Evolutionary conservation across 371 early-diverging fungal species (phyloP), one percentile per base, ranked within the genome.

Genomic region (Saksenaea vasiformis): DNA sequence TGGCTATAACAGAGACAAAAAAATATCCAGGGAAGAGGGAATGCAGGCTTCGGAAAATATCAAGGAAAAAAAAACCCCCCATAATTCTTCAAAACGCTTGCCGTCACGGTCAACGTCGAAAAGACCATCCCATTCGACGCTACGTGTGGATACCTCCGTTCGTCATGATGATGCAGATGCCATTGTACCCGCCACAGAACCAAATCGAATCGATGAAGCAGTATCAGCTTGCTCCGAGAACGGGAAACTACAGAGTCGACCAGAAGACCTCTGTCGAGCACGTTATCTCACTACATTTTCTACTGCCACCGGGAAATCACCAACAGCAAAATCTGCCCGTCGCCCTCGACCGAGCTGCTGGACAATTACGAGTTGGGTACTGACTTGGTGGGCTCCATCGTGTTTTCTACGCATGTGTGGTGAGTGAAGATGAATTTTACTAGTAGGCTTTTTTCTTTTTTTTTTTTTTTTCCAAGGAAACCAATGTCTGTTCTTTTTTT

Each of bases 351-450:
- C 19, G 60, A 62, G 64, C 10, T 78, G 72, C 14, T 81, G 82
- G 82, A 60, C 65, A 0, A 47, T 73, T 1, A 58, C 71, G 0
- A 81, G 70, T 43, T 77, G 82, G 77, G 58, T 71, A 9, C 39
- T 77, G 19, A 81, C 82, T 1, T 81, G 76, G 71, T 81, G 78
- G 75, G 75, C 79, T 1, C 77, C 77, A 1, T 54, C 82, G 1
- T 66, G 71, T 35, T 41, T 81, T 54, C 59, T 81, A 56, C 58
- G 66, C 35, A 41, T 66, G 10, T 68, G 65, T 47, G 72, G 74
- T 70, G 64, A 28, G n/a, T 60, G 38, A 31, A 36, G n/a, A n/a
- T n/a, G n/a, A n/a, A n/a, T n/a, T n/a, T n/a, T n/a, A n/a, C n/a
- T n/a, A n/a, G n/a, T n/a, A n/a, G n/a, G n/a, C n/a, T n/a, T n/a